These are phyloP conservation scores for Microcyclospora pomicola DNA, from an alignment of 2,329 filamentous ascomycete genomes.

Conservation along the genomic window DNA sequence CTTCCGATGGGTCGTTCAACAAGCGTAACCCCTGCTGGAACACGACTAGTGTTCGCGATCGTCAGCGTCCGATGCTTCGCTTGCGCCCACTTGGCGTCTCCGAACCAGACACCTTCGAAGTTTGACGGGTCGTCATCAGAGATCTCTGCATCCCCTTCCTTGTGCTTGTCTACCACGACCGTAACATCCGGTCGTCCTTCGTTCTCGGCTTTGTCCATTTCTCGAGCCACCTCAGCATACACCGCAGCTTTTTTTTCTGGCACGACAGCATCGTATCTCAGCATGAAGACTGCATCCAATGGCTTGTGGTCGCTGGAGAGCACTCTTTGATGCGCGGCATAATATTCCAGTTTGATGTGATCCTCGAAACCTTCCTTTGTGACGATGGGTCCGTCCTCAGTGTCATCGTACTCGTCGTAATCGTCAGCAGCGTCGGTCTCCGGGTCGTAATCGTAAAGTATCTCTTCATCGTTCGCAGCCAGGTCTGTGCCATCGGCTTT, in stretches of 20 bases:
- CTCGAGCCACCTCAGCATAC: slow-evolving; percentile 72
- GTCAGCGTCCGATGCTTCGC: slow-evolving; percentile 56
- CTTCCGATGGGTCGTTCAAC: slow-evolving; percentile 51
- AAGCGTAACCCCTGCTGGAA: slow-evolving; percentile 66
- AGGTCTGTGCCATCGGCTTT: slow-evolving; percentile 62
- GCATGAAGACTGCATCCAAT: slow-evolving; percentile 63
- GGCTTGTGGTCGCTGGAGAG: slow-evolving; percentile 95
- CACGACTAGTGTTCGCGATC: slow-evolving; percentile 81
- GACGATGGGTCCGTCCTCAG: slow-evolving; percentile 35
- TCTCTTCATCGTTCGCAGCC: slow-evolving; percentile 61
- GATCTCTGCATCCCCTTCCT: slow-evolving; percentile 23
- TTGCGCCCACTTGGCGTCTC: slow-evolving; percentile 55
- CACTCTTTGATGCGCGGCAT: slow-evolving; percentile 78
- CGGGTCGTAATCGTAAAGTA: slow-evolving; percentile 83
- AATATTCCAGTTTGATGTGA: slow-evolving; percentile 47
- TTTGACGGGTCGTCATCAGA: slow-evolving; percentile 26
- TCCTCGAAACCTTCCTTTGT: slow-evolving; percentile 48
- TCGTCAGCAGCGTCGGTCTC: slow-evolving; percentile 54
- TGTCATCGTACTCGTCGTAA: slow-evolving; percentile 42
- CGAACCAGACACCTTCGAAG: slow-evolving; percentile 60
- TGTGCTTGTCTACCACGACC: slow-evolving; percentile 57
- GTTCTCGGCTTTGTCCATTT: slow-evolving; percentile 83
- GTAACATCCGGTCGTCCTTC: slow-evolving; percentile 60
- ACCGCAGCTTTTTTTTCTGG: slow-evolving; percentile 72
- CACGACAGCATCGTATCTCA: slow-evolving; percentile 77